Conservation (phyloP, 1,139 yeast species). For the Dujonia santamariae region DNA sequence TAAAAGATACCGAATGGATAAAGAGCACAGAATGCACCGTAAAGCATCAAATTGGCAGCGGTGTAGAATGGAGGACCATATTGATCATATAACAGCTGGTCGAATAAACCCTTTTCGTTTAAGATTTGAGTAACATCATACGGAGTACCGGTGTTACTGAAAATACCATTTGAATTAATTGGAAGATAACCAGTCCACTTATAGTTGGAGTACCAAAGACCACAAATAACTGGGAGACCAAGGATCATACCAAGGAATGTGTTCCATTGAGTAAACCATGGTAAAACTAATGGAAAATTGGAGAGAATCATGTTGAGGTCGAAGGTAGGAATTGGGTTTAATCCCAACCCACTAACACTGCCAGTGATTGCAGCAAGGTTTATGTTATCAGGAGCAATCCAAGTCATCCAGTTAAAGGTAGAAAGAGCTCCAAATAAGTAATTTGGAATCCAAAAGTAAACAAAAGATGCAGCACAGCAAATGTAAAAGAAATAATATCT, state of each 20-base stretch:
- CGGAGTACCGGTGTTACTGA: constrained; percentile 37
- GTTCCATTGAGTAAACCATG: constrained; percentile 42
- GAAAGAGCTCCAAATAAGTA: constrained; percentile 45
- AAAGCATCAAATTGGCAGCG: constrained; percentile 32
- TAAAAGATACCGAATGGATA: constrained; percentile 51
- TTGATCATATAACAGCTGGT: constrained; percentile 29
- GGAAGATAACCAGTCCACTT: constrained; percentile 47
- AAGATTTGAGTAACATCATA: constrained; percentile 37
- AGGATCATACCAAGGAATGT: constrained; percentile 35
- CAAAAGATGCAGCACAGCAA: constrained; percentile 30
- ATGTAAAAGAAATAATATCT: constrained; percentile 43
- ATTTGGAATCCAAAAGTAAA: constrained; percentile 55
- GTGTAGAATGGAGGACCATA: constrained; percentile 31
- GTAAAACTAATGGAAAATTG: constrained; percentile 25
- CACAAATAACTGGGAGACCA: constrained; percentile 35
- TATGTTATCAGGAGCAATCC: constrained; percentile 54
- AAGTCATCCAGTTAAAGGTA: constrained; percentile 55
- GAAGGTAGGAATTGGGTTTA: constrained; percentile 48
- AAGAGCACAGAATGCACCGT: constrained; percentile 48
- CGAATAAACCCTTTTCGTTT: constrained; percentile 28
- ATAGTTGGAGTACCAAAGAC: constrained; percentile 44
- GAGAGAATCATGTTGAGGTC: constrained; percentile 34
- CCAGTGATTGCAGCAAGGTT: constrained; percentile 54
- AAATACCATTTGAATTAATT: constrained; percentile 43
- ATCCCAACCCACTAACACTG: constrained; percentile 41